Percentiles rank a stretch among this genome's conserved stretches.
phyloP scores from a whole-genome alignment of 2,329 filamentous ascomycete species.

The Aspergillus sp. region DNA sequence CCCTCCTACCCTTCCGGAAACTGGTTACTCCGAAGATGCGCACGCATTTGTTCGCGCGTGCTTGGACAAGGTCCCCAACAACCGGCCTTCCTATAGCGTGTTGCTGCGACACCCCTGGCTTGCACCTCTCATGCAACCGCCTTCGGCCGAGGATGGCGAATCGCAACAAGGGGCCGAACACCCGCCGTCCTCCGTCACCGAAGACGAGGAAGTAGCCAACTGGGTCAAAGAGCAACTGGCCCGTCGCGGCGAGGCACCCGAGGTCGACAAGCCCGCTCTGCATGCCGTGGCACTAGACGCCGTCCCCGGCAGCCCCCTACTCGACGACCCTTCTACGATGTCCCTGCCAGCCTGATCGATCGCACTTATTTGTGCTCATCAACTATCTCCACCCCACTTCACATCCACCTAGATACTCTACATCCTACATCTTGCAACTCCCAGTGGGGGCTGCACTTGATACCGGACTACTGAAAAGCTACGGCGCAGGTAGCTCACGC shows the following conservation, averaged over 20 bases:
- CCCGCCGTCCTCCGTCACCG: slow-evolving; percentile 46
- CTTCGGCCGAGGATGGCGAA: slow-evolving; percentile 62
- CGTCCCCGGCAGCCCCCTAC: slow-evolving; percentile 48
- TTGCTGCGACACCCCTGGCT: slow-evolving; percentile 90
- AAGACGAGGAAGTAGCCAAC: slow-evolving; percentile 78
- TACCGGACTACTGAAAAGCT: not conserved
- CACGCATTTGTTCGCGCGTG: slow-evolving; percentile 86
- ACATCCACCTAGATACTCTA: not conserved
- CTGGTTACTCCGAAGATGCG: slow-evolving; percentile 75
- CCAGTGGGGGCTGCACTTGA: not conserved
- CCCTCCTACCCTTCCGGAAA: slow-evolving; percentile 79
- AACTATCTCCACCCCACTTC: not conserved
- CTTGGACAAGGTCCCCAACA: slow-evolving; percentile 86
- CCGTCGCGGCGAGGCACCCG: slow-evolving; percentile 60
- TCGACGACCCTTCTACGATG: slow-evolving; percentile 26
- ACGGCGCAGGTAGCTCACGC: not conserved
- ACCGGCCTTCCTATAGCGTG: slow-evolving; percentile 91
- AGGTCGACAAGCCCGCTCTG: slow-evolving; percentile 70
- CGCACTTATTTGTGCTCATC: not conserved
- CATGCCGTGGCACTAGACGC: slow-evolving; percentile 83
- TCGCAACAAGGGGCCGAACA: slow-evolving; percentile 33
- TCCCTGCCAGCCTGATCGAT: not conserved
- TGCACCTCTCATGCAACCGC: slow-evolving; percentile 69
- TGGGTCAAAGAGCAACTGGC: slow-evolving; percentile 79
- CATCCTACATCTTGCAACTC: not conserved